These are phyloP conservation scores for Beauveria sp. DNA, from an alignment of 2,329 filamentous ascomycete genomes.

Conservation along the genomic window DNA sequence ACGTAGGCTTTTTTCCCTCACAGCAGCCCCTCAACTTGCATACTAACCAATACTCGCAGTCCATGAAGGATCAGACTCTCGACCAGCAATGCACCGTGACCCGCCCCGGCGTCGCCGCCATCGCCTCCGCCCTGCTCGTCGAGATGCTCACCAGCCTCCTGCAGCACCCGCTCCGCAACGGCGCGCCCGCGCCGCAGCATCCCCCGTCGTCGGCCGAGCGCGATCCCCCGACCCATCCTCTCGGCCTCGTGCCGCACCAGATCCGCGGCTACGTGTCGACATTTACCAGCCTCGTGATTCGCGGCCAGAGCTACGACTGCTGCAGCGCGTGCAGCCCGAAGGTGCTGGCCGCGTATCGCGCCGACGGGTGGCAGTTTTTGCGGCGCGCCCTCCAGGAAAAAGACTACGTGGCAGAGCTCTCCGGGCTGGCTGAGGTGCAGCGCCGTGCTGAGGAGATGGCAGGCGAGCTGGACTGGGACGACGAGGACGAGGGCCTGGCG, in stretches of 20 bases:
- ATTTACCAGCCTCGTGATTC: constrained; percentile 67
- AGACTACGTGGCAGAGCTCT: constrained; percentile 72
- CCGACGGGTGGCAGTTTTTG: constrained; percentile 68
- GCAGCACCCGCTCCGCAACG: constrained; percentile 70
- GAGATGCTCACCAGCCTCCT: constrained; percentile 82
- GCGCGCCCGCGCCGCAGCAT: constrained; percentile 49
- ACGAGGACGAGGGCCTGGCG: constrained; percentile 43
- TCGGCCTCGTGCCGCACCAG: constrained; percentile 70
- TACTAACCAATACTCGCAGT: constrained; percentile 41
- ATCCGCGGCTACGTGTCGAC: constrained; percentile 69
- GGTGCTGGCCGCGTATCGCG: constrained; percentile 60
- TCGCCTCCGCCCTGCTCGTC: constrained; percentile 84
- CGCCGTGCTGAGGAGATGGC: constrained; percentile 45
- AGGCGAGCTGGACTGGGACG: constrained; percentile 53
- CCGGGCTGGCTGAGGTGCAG: constrained; percentile 66
- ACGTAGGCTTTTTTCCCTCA: constrained; percentile 53
- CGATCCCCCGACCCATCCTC: constrained; percentile 50
- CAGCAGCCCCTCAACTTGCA: background rate
- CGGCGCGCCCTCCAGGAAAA: constrained; percentile 65
- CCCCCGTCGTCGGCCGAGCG: constrained; percentile 35
- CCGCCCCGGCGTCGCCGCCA: constrained; percentile 81
- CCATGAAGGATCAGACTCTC: constrained; percentile 86
- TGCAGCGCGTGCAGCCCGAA: constrained; percentile 73
- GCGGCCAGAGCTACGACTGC: constrained; percentile 67
- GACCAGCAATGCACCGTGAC: constrained; percentile 99